A percentile compares a stretch with the other conserved stretches of the same genome.
phyloP scores from a whole-genome alignment of 345 rosid species.

The Ailanthus altissimus region DNA sequence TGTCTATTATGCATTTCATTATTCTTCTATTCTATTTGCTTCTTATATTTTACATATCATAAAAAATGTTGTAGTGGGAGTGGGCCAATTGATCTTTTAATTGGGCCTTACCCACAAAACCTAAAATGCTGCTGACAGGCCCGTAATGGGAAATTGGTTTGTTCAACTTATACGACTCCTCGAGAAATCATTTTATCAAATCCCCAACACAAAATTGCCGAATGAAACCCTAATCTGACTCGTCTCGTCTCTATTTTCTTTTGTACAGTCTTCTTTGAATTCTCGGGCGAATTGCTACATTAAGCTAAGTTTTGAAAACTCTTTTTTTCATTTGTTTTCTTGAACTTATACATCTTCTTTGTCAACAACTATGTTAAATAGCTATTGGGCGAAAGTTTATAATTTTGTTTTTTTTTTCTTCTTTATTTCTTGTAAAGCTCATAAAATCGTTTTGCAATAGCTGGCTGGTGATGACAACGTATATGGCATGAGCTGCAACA shows the following conservation, averaged over 20 bases:
- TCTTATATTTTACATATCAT: no score
- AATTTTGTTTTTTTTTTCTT: neutral
- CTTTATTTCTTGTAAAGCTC: neutral
- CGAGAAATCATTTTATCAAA: no score
- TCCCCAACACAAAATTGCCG: neutral
- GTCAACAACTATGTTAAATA: neutral
- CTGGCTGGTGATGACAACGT: slow-evolving; percentile 28
- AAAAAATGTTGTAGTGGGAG: no score
- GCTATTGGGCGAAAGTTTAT: no score
- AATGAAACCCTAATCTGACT: neutral
- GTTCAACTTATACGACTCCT: neutral
- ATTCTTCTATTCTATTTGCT: neutral
- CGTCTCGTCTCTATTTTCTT: neutral
- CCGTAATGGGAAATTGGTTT: neutral
- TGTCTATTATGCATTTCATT: no score
- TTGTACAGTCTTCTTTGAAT: neutral
- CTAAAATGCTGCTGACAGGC: neutral
- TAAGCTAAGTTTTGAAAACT: neutral
- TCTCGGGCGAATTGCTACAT: neutral
- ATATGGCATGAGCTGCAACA: slow-evolving; percentile 34
- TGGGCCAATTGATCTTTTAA: neutral
- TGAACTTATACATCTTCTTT: neutral
- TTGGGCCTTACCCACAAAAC: neutral
- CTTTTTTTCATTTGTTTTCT: neutral
- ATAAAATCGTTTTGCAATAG: neutral